Evolutionary conservation across 164 flowering plant species (phyloP), one percentile per base, ranked within the genome.

Genomic region (Berberis vulgaris): DNA sequence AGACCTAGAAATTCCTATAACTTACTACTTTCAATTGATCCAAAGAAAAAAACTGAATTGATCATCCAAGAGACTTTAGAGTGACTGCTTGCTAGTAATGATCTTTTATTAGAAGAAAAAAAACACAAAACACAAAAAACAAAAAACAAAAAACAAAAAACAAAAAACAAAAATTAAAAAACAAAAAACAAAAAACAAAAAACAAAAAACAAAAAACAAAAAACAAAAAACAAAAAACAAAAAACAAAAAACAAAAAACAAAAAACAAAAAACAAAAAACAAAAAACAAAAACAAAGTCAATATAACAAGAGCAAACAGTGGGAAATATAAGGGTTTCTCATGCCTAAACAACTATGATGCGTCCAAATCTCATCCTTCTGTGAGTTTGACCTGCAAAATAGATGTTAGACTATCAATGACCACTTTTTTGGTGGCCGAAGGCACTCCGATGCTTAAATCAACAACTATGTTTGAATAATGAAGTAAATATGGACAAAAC

Each of bases 271-370:
- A 8, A 11, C 10, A 26, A 26, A 26, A 26, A 26, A 26, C 26
- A 26, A 26, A 26, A 26, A 8, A 11, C 10, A 40, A 54, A 45
- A 66, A 2, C 26, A 26, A 43, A 9, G 26, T 26, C 26, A 26
- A 26, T 26, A 26, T 26, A 26, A 26, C 26, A 26, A 50, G 50
- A 57, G 42, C 26, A 26, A 26, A 26, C 26, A 26, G 26, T 26
- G 26, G 26, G 26, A 26, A 26, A 26, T 26, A 26, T n/a, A 11
- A 44, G 40, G 13, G 47, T 43, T 40, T n/a, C 46, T 13, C 59
- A 10, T 67, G 80, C 94, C 87, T 88, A 87, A 73, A 85, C 44
- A 65, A 91, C 26, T 0, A 26, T 26, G 26, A 26, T 26, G 26
- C 26, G 26, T 26, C 26, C 26, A 26, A 26, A 26, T 26, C 26